Base-by-base conservation (phyloP, 2,329 filamentous ascomycete genomes). In the Neonectria faginata region DNA sequence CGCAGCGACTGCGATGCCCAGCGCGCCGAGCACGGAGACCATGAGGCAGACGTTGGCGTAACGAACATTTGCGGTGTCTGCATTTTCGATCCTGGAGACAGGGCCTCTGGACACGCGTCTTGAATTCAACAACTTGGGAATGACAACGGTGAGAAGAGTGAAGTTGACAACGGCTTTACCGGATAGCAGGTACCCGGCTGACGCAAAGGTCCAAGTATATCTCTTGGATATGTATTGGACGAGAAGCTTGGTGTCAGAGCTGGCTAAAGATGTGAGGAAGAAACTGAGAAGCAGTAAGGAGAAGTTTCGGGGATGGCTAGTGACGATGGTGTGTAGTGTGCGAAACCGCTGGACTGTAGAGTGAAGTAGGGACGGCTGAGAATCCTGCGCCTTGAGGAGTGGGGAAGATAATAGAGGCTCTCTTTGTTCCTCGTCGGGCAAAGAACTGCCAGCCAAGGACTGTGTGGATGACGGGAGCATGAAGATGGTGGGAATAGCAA, bases 211-310 rank as follows among this genome's bases (percentile, higher is more conserved):
- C 83, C 83, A 85, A 20, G 70, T 57, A 44, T 84, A 85, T 1
- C 83, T 77, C 65, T 79, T 83, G 0, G 83, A 85, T 66, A 85
- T 84, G 67, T 85, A 85, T 62, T 84, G 82, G 2, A 83, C 77
- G 7, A 85, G 76, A 0, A 85, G 77, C 61, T 84, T 85, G 16
- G 83, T 85, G 65, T 85, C 83, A 22, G 83, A 83, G 71, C 82
- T 84, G 6, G 83, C 83, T 16, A 85, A 77, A 12, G 83, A 82
- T 1, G 82, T 82, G 60, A 85, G 78, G 57, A 85, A 77, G 70
- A 84, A 83, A 68, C 80, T 80, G 52, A 77, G 53, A 1, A 85
- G 78, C 2, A 84, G 68, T 2, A 85, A 73, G 2, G 74, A 73
- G 39, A 83, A 78, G 70, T 83, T 85, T 6, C 75, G 75, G 2